phyloP scores from a whole-genome alignment of 2,329 filamentous ascomycete genomes.

The Pezicula radicicola region DNA sequence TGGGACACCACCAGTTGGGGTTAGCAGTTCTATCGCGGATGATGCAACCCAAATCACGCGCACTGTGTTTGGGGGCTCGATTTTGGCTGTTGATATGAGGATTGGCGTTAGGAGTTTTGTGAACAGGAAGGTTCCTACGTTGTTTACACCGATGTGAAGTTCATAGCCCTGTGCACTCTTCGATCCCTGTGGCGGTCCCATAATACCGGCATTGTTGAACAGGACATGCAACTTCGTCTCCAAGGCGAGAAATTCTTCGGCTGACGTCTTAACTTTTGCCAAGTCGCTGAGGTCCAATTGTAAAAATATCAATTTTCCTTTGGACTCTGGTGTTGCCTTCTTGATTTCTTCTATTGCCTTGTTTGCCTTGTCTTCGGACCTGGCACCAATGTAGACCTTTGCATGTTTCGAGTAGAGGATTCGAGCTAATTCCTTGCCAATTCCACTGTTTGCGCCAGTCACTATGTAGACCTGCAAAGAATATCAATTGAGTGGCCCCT shows the following conservation, averaged over 20 bases:
- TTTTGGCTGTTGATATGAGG: conserved; percentile 22
- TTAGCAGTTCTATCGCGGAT: conserved; percentile 1
- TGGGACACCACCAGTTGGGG: not conserved
- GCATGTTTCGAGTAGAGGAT: conserved; percentile 37
- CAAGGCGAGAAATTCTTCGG: conserved; percentile 27
- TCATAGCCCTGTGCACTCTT: conserved; percentile 11
- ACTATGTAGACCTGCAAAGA: conserved; percentile 31
- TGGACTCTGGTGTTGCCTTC: conserved; percentile 21
- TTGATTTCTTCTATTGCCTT: conserved; percentile 21
- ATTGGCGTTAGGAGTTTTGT: conserved; percentile 34
- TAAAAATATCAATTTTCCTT: conserved; percentile 31
- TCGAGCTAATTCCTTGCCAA: conserved; percentile 33
- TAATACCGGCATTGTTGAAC: conserved; percentile 34
- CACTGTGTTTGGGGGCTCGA: not conserved
- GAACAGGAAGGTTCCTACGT: conserved; percentile 13
- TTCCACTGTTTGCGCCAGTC: conserved; percentile 30
- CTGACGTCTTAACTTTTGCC: conserved; percentile 30
- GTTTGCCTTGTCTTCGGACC: conserved; percentile 32
- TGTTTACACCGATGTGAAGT: conserved; percentile 10
- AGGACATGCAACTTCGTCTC: conserved; percentile 37
- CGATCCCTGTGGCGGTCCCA: conserved; percentile 15
- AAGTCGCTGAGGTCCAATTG: conserved; percentile 35
- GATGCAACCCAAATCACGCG: conserved; percentile 14
- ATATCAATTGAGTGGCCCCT: no score
- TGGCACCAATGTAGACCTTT: conserved; percentile 38